A percentile compares a stretch with the other conserved stretches of the same genome.
Evolutionary conservation across 192 early-diverging fungal genomes (phyloP).

Genomic region (Gonapodya sp.): DNA sequence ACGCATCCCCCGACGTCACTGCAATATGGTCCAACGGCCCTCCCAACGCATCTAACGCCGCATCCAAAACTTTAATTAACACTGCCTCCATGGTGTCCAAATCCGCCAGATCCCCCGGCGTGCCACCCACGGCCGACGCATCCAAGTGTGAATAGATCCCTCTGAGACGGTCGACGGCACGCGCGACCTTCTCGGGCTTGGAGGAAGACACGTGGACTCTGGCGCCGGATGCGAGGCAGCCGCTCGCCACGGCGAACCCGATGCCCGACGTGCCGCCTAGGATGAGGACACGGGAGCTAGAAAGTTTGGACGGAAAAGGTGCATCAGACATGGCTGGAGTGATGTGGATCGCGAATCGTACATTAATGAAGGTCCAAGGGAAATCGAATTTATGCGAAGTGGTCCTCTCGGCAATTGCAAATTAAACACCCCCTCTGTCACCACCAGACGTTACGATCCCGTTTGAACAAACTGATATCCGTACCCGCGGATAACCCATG

Average conservation of each 20-base stretch:
- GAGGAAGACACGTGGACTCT: neutral
- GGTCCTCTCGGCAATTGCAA: no score
- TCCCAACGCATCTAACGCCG: neutral
- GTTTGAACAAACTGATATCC: no score
- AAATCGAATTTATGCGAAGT: no score
- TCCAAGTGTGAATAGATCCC: neutral
- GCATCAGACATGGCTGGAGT: no score
- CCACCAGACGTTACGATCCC: no score
- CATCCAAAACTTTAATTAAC: neutral
- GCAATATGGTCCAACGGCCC: conserved; percentile 2
- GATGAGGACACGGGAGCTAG: neutral
- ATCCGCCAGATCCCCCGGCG: neutral
- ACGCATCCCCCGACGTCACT: neutral
- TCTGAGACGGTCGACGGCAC: neutral
- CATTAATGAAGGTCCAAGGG: no score
- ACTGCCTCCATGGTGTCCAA: neutral
- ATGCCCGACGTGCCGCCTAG: conserved; percentile 3
- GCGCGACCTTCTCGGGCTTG: neutral
- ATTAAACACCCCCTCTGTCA: no score
- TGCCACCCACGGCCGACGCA: neutral
- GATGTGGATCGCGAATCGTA: no score
- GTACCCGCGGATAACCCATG: no score
- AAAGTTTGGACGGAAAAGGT: neutral
- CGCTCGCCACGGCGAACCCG: conserved; percentile 3
- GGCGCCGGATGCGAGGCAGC: neutral